Conservation (phyloP, 2,329 filamentous ascomycete species). For the Dactylonectria macrodidyma region DNA sequence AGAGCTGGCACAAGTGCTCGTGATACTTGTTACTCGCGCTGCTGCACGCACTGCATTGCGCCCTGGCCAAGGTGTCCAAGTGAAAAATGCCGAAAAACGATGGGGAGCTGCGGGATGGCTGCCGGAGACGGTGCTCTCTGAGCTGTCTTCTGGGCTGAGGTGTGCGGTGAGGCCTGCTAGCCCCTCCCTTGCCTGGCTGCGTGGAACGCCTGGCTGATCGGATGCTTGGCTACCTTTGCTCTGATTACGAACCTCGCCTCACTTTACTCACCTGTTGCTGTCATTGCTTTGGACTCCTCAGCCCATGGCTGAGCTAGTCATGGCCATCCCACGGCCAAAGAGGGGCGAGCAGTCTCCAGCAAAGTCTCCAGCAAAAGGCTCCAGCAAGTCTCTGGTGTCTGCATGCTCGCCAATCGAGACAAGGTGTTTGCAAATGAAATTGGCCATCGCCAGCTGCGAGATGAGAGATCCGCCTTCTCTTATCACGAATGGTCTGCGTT, state of each 20-base stretch:
- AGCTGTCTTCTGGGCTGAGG: conserved; percentile 40
- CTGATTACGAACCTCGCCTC: conserved; percentile 12
- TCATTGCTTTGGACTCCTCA: conserved; percentile 5
- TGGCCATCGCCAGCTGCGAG: conserved; percentile 30
- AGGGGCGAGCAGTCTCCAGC: conserved; percentile 1
- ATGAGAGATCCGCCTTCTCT: conserved; percentile 38
- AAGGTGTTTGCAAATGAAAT: conserved; percentile 41
- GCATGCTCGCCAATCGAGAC: conserved; percentile 42
- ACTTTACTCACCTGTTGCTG: conserved; percentile 12
- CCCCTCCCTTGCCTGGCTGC: neutral
- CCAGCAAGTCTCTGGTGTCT: neutral
- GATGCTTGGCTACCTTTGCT: neutral
- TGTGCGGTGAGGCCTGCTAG: conserved; percentile 42
- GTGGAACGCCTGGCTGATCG: neutral
- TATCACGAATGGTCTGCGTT: conserved; percentile 32
- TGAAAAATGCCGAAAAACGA: conserved; percentile 35
- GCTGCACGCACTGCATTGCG: conserved; percentile 3
- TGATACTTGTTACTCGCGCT: neutral
- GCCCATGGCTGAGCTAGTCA: conserved; percentile 8
- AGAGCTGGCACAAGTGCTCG: conserved; percentile 10
- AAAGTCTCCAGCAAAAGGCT: no score
- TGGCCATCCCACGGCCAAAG: conserved; percentile 14
- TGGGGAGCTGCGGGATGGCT: conserved; percentile 42
- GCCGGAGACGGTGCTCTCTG: conserved; percentile 15
- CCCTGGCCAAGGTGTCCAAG: conserved; percentile 4